Conservation (phyloP, 208 protist species). For the Willaertia magna region DNA sequence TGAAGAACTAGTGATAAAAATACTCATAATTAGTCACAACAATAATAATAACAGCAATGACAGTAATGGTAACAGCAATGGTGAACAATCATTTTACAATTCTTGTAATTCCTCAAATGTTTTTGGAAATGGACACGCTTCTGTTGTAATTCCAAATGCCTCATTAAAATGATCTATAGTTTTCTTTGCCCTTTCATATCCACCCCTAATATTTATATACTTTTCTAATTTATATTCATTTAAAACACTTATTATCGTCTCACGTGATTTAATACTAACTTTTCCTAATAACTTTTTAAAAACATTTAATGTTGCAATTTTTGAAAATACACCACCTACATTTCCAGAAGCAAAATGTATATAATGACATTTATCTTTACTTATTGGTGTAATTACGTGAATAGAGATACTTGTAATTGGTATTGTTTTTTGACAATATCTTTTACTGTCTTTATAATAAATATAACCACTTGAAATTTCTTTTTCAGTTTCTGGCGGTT, state of each 20-base stretch:
- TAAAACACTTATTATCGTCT: not conserved
- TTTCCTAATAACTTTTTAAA: not conserved
- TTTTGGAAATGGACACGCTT: not conserved
- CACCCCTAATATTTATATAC: not conserved
- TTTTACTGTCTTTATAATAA: too few species aligned
- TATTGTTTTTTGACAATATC: too few species aligned
- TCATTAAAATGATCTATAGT: not conserved
- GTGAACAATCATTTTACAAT: too few species aligned
- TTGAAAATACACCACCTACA: not conserved
- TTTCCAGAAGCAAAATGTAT: not conserved
- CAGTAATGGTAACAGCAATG: too few species aligned
- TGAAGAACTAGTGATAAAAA: too few species aligned
- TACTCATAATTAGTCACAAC: too few species aligned
- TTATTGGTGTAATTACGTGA: not conserved
- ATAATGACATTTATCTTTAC: not conserved
- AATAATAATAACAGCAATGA: too few species aligned
- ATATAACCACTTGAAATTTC: not conserved
- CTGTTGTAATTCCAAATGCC: not conserved
- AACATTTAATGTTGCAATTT: not conserved
- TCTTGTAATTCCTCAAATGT: not conserved
- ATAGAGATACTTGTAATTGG: too few species aligned
- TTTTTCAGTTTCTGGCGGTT: not conserved
- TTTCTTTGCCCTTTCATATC: not conserved
- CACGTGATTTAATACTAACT: not conserved
- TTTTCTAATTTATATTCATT: not conserved